Evolutionary conservation across 768 basidiomycete species (phyloP), one percentile per base, ranked within the genome.

Genomic region (Suillus cothurnatus): DNA sequence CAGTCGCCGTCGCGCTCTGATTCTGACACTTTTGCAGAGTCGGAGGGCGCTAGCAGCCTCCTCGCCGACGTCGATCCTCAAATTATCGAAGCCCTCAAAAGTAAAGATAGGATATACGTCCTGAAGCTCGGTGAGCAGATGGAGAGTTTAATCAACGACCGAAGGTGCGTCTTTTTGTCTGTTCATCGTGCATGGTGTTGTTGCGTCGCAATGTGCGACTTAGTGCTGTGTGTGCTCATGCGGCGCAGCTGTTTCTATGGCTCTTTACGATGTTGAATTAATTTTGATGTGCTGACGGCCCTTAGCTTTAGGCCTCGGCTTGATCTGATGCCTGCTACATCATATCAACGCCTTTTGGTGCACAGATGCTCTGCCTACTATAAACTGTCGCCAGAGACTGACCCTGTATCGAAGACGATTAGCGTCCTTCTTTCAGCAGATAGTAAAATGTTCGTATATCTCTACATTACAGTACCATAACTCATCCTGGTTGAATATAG

Each of bases 61-160:
- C 67, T 71, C 64, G 31, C 65, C 23, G 91, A 91, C 66, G 85
- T 88, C 68, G 93, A 94, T 81, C 83, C 86, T 12, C 89, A 90
- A 76, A 93, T 95, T 71, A 72, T 94, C 71, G 93, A 95, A 75
- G 93, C 94, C 26, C 89, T 95, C 68, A 87, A 83, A 77, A 89
- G 89, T 83, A 95, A 95, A 80, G 93, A 95, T 77, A 85, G 93
- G 73, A 83, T 95, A 67, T 95, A 89, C 76, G 92, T 95, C 56
- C 80, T 95, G 71, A 94, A 91, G 81, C 84, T 95, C n/a, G 93
- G 92, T 65, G 94, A 95, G 80, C 82, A 81, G 69, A 92, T 95
- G 86, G 93, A 95, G 79, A 77, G 79, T 60, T 83, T 95, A 73
- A 92, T 95, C 71, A 84, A 78, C 66, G 92, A 93, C 74, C 86